Conservation (phyloP, 441 rosid species). For the Lepidium campestre region DNA sequence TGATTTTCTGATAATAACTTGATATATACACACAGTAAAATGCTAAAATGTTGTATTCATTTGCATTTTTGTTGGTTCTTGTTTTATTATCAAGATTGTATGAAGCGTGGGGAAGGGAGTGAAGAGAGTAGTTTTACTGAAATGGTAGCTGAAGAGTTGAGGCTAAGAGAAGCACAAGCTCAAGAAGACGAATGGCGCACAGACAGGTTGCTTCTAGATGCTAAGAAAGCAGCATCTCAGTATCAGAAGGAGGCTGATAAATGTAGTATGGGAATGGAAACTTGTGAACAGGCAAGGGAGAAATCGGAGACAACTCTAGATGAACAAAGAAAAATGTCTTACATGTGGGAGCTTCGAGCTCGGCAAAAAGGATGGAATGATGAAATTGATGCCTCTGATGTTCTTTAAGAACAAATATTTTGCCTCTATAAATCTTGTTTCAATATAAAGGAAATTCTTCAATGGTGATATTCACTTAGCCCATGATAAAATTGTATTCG, state of each 20-base stretch:
- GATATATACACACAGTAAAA: not conserved
- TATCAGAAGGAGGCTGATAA: slow-evolving; percentile 53
- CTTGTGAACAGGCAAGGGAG: slow-evolving; percentile 49
- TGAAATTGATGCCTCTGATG: slow-evolving; percentile 16
- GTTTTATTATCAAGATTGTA: slow-evolving; percentile 34
- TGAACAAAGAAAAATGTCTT: slow-evolving; percentile 35
- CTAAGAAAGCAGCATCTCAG: slow-evolving; percentile 48
- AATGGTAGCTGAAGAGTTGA: slow-evolving; percentile 43
- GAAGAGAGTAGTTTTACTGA: slow-evolving; percentile 46
- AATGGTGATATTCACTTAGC: slow-evolving; percentile 1
- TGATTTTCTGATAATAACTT: slow-evolving; percentile 2
- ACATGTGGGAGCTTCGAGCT: slow-evolving; percentile 48
- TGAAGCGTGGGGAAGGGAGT: slow-evolving; percentile 31
- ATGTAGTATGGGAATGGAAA: slow-evolving; percentile 53
- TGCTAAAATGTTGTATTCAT: not conserved
- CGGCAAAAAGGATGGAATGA: slow-evolving; percentile 52
- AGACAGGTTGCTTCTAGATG: slow-evolving; percentile 40
- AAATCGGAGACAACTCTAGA: slow-evolving; percentile 41
- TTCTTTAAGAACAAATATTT: slow-evolving; percentile 10
- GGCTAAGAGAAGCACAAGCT: slow-evolving; percentile 40
- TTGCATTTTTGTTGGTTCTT: slow-evolving; percentile 1
- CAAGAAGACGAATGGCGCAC: slow-evolving; percentile 40
- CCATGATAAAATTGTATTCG: not conserved
- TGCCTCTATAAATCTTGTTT: not conserved
- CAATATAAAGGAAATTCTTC: slow-evolving; percentile 6